Percentiles rank a stretch among this genome's conserved stretches.
Evolutionary conservation across 1,139 yeast species (phyloP).

Genomic region (Meyerozyma sp.): DNA sequence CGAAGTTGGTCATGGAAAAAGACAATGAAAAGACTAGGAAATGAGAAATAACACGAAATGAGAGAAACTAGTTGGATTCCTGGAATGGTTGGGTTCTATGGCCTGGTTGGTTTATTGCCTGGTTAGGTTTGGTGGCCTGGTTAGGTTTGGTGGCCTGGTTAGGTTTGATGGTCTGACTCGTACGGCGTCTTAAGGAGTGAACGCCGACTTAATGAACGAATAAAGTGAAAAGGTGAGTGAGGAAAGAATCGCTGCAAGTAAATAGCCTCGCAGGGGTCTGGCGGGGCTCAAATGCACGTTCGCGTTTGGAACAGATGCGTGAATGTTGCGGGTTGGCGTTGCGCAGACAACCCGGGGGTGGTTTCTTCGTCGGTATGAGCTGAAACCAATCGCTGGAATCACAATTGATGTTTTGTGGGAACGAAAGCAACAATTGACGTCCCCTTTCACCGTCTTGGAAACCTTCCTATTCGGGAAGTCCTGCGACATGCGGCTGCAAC

Average conservation of each 20-base stretch:
- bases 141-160: not conserved
- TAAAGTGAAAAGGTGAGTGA: not conserved
- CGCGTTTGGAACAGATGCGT: not conserved
- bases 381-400: too few species aligned
- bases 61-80: not conserved
- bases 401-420: not conserved
- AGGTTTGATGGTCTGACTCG: too few species aligned
- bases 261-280: not conserved
- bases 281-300: conserved; percentile 1
- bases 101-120: too few species aligned
- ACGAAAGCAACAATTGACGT: not conserved
- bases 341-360: too few species aligned
- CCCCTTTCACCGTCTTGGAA: not conserved
- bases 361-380: too few species aligned
- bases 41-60: not conserved
- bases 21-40: too few species aligned
- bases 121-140: not conserved
- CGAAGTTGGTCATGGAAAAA: conserved; percentile 20
- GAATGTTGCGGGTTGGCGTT: not conserved
- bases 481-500: not conserved
- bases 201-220: not conserved
- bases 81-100: not conserved
- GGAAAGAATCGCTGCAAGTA: not conserved
- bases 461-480: not conserved
- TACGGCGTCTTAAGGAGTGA: not conserved